These are phyloP conservation scores for Amaranthus palmeri DNA, from an alignment of 148 eudicot species.

Conservation along the genomic window DNA sequence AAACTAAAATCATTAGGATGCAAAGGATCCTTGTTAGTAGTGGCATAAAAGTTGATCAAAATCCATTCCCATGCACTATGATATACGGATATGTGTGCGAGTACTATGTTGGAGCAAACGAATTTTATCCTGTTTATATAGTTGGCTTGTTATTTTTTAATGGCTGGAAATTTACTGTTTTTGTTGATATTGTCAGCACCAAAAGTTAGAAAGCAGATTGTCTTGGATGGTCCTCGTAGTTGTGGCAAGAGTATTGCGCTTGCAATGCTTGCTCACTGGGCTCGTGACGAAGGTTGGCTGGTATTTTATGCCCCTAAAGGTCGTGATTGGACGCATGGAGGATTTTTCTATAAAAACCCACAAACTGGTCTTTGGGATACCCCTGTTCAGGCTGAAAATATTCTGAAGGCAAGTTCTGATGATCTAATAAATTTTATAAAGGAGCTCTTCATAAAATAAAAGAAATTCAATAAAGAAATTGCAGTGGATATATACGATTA, in stretches of 20 bases:
- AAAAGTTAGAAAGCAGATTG: slow-evolving; percentile 67
- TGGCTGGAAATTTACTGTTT: slow-evolving; percentile 9
- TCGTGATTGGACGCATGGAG: slow-evolving; percentile 89
- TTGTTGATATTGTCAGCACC: slow-evolving; percentile 44
- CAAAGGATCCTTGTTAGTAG: too few species aligned
- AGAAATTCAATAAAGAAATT: too few species aligned
- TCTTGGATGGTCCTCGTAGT: slow-evolving; percentile 89
- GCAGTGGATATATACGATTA: neutral
- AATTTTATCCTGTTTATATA: neutral
- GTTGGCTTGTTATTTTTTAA: neutral
- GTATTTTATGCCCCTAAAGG: slow-evolving; percentile 81
- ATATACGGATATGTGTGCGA: too few species aligned
- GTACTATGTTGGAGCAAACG: too few species aligned
- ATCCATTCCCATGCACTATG: too few species aligned
- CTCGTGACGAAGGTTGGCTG: slow-evolving; percentile 95
- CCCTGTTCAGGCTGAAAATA: slow-evolving; percentile 79
- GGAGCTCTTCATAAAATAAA: too few species aligned
- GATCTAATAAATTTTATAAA: neutral
- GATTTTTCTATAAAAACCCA: slow-evolving; percentile 67
- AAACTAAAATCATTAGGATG: too few species aligned
- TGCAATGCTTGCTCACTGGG: slow-evolving; percentile 98
- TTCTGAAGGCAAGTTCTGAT: slow-evolving; percentile 61
- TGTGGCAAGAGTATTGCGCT: slow-evolving; percentile 92
- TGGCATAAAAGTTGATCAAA: too few species aligned
- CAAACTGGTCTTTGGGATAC: slow-evolving; percentile 89